phyloP scores from a whole-genome alignment of 2,329 filamentous ascomycete species.

The Hymenoscyphus infarciens region DNA sequence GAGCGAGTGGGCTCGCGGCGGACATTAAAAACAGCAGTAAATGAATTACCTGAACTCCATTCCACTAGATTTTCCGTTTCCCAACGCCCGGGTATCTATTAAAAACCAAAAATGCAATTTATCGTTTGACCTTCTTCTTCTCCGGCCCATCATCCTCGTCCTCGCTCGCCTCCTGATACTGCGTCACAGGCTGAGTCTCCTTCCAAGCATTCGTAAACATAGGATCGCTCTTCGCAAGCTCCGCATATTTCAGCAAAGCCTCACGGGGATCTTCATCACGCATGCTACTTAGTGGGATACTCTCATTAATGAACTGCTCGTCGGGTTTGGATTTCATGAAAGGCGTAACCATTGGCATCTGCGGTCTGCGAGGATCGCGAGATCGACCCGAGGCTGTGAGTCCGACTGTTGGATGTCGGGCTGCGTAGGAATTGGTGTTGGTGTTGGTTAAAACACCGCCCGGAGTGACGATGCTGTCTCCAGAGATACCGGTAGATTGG shows the following conservation, averaged over 20 bases:
- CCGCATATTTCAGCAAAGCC: conserved; percentile 90
- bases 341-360: conserved; percentile 78
- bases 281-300: conserved; percentile 88
- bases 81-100: neutral
- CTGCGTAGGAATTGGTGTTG: conserved; percentile 45
- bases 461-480: conserved; percentile 73
- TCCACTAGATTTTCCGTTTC: neutral
- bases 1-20: too few species aligned
- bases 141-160: conserved; percentile 70
- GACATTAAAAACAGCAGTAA: too few species aligned
- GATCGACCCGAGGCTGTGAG: conserved; percentile 75
- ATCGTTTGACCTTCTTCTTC: conserved; percentile 56
- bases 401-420: conserved; percentile 66
- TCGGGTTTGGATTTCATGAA: conserved; percentile 90
- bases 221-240: conserved; percentile 87
- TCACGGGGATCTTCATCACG: conserved; percentile 94
- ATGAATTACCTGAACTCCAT: neutral
- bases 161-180: conserved; percentile 87
- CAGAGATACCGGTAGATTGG: conserved; percentile 74
- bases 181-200: conserved; percentile 83
- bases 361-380: conserved; percentile 77
- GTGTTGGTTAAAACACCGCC: conserved; percentile 56
- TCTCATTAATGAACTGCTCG: conserved; percentile 81
- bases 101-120: neutral
- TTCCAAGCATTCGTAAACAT: conserved; percentile 94